Conservation (phyloP, 2,329 filamentous ascomycete species). For the Scytalidium sp. region DNA sequence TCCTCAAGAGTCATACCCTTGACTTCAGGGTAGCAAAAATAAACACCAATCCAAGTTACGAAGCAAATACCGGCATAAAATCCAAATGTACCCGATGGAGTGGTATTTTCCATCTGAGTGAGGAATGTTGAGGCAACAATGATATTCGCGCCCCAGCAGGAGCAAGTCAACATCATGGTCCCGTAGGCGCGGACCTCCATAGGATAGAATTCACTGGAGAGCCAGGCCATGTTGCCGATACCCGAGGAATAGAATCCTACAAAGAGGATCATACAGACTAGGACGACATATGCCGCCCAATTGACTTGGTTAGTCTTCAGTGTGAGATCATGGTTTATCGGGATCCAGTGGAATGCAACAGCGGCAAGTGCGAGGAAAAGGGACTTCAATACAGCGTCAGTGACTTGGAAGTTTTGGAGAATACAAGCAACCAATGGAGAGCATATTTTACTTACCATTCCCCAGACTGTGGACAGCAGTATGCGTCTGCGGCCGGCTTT, state of each 20-base stretch:
- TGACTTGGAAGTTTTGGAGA: background rate
- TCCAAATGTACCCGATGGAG: constrained; percentile 46
- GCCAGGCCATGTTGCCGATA: constrained; percentile 45
- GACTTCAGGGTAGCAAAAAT: constrained; percentile 51
- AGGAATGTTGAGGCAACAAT: constrained; percentile 48
- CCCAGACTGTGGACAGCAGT: constrained; percentile 39
- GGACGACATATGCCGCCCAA: constrained; percentile 4
- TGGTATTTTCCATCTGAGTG: constrained; percentile 46
- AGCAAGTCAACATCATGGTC: constrained; percentile 46
- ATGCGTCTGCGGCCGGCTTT: constrained; percentile 41
- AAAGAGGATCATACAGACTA: constrained; percentile 14
- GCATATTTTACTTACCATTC: constrained; percentile 30
- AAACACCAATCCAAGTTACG: constrained; percentile 42
- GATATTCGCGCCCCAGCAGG: constrained; percentile 44
- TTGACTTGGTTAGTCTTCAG: constrained; percentile 29
- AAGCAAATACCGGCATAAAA: constrained; percentile 50
- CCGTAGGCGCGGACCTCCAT: constrained; percentile 44
- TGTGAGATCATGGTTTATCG: constrained; percentile 38
- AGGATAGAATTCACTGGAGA: constrained; percentile 43
- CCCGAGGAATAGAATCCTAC: constrained; percentile 42
- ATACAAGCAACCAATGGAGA: too few relatives aligned
- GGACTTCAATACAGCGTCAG: constrained; percentile 3
- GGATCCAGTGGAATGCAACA: constrained; percentile 42
- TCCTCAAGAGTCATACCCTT: constrained; percentile 52
- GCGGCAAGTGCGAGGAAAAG: constrained; percentile 38